Percentiles rank a stretch among this genome's conserved stretches.
These are phyloP conservation scores for Ustilaginoidea virens DNA, from an alignment of 2,329 filamentous ascomycete species.

Conservation along the genomic window DNA sequence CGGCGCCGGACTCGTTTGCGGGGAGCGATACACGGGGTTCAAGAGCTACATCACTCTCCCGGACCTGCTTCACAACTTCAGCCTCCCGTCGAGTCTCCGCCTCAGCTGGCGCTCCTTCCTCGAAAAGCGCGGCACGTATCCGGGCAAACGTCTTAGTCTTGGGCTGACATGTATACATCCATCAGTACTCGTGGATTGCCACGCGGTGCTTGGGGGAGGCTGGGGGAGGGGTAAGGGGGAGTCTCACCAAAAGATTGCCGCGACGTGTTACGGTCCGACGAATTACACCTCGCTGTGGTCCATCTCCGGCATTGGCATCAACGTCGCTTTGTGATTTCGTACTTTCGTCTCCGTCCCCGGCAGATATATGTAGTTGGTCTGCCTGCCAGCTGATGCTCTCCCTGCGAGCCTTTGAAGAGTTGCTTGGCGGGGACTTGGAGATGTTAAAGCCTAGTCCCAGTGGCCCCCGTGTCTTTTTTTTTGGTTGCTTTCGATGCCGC, in stretches of 20 bases:
- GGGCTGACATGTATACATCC: conserved; percentile 37
- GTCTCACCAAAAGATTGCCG: conserved; percentile 70
- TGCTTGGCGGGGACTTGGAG: conserved; percentile 60
- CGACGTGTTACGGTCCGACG: conserved; percentile 70
- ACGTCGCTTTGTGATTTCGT: conserved; percentile 54
- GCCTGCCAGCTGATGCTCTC: conserved; percentile 87
- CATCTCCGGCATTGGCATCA: conserved; percentile 33
- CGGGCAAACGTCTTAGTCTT: conserved; percentile 94
- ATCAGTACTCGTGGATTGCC: too few relatives aligned
- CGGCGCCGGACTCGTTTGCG: conserved; percentile 26
- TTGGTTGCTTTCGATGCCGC: conserved; percentile 52
- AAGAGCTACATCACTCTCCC: conserved; percentile 66
- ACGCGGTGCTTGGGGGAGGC: neutral
- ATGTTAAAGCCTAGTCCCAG: conserved; percentile 38
- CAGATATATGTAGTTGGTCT: conserved; percentile 69
- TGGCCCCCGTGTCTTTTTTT: conserved; percentile 35
- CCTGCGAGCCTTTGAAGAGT: conserved; percentile 41
- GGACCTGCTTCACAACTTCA: conserved; percentile 88
- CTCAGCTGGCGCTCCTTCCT: conserved; percentile 79
- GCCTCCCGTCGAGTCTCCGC: conserved; percentile 81
- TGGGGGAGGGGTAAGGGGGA: neutral
- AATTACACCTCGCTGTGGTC: conserved; percentile 55
- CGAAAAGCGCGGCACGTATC: conserved; percentile 75
- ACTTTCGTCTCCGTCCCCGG: conserved; percentile 49
- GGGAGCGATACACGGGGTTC: conserved; percentile 25